Base-by-base conservation (phyloP, 2,329 filamentous ascomycete genomes). In the Fusarium sp. region DNA sequence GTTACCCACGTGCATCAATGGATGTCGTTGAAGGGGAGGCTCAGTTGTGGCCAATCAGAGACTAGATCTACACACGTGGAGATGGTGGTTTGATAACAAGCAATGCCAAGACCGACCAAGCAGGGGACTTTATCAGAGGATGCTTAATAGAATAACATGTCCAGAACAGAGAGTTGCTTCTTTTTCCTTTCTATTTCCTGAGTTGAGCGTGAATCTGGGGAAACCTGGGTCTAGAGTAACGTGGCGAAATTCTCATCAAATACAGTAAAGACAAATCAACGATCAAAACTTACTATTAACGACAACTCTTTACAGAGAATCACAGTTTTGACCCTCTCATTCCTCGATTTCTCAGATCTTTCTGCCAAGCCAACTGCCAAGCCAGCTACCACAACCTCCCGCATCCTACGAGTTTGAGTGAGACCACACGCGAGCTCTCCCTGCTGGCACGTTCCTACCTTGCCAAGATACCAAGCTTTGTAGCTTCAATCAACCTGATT, bases 1-100 rank as follows among this genome's bases (percentile, higher is more conserved):
- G 12, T 41, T 5, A 11, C 69, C 69, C 69, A 71, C 69, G 69
- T 71, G 69, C 57, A 42, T 56, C 47, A 52, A 54, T 14, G 25
- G 47, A 63, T 56, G 69, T 67, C 47, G 65, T 72, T 52, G 60
- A 53, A 66, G 32, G 14, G 37, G 68, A 66, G 52, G 69, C 55
- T 71, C 57, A 0, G 4, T 7, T 3, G 4, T 30, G 32, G 44
- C 69, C 65, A 71, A 72, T 71, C 2, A 61, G 41, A 61, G 37
- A 14, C 32, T 2, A 3, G 5, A 18, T 5, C 11, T 7, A 16
- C 42, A 56, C 69, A 71, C 69, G 69, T 71, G 69, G 52, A 66
- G 57, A 29, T 18, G 18, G n/a, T 37, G 45, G 69, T 70, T 71
- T 59, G 69, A 41, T 25, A 27, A 67, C 47, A 56, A 41, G 32